Base-by-base conservation (phyloP, 2,329 filamentous ascomycete species). In the Lasiodiplodia sp. region DNA sequence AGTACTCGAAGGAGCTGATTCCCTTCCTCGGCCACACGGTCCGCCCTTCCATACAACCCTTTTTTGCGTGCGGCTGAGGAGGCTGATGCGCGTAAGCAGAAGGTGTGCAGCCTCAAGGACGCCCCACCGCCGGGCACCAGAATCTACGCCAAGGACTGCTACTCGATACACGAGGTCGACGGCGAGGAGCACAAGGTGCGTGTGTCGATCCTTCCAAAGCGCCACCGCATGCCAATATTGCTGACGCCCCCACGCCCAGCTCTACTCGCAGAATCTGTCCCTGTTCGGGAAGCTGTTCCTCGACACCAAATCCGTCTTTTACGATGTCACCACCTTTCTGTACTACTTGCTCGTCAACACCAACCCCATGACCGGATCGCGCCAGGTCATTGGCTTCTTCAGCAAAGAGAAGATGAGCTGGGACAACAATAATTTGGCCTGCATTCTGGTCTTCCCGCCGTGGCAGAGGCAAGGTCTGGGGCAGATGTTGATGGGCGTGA, bases 391-490 rank as follows among this genome's bases (percentile, higher is more conserved):
- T 1, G 96, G 96, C n/a, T 98, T 98, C 86, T 99, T 98, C 83
- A 96, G 92, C 71, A 98, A 99, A 78, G 96, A 99, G 80, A 98
- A 98, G 79, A 92, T 97, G 85, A 97, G 93, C 3, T 99, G 96
- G 95, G 96, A 99, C 76, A 94, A 95, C 75, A 98, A 99, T 80
- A 99, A 98, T 73, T 86, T 99, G 5, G 96, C 96, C 0, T 99
- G 96, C 78, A 99, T 99, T 73, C 85, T 98, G 7, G 88, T 98
- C 18, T 98, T 98, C 76, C 96, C 96, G 1, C 96, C 96, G 0
- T 98, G 95, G 89, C 95, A 98, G 80, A 90, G 92, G 71, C 94
- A 93, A 72, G 94, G 95, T 1, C 86, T 98, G 0, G 96, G 96
- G 0, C 89, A 93, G 64, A 83, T 98, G 63, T 85, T 99, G 38